Evolutionary conservation across 192 early-diverging fungal genomes (phyloP).

Genomic region (Umbelopsis sp.): DNA sequence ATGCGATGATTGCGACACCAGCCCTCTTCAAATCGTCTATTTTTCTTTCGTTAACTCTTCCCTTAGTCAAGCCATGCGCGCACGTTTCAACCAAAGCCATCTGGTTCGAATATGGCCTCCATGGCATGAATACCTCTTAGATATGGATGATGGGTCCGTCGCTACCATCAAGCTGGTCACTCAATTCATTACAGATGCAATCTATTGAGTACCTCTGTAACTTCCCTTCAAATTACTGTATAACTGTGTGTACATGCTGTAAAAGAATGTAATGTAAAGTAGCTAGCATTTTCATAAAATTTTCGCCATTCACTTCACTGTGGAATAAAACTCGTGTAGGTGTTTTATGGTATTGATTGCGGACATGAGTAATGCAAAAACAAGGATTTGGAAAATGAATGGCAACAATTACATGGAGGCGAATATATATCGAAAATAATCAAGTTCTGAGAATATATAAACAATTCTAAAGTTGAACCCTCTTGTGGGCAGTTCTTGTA

Average conservation of each 20-base stretch:
- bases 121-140: neutral
- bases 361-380: neutral
- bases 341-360: conserved; percentile 11
- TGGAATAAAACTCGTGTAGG: neutral
- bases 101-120: conserved; percentile 8
- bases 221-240: neutral
- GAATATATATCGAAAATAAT: neutral
- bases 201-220: neutral
- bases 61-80: neutral
- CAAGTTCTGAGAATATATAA: neutral
- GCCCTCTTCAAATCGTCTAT: neutral
- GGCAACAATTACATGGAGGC: neutral
- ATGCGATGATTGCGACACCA: neutral
- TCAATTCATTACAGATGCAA: conserved; percentile 12
- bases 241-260: conserved; percentile 5
- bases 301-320: neutral
- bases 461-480: conserved; percentile 62
- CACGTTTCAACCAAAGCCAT: neutral
- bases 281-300: neutral
- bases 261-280: neutral
- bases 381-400: neutral
- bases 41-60: neutral
- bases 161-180: neutral
- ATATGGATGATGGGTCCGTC: conserved; percentile 1
- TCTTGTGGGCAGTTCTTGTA: conserved; percentile 82